Evolutionary conservation across 2,329 filamentous ascomycete genomes (phyloP), one percentile per base, ranked within the genome.

Genomic region (Phialophora macrospora): DNA sequence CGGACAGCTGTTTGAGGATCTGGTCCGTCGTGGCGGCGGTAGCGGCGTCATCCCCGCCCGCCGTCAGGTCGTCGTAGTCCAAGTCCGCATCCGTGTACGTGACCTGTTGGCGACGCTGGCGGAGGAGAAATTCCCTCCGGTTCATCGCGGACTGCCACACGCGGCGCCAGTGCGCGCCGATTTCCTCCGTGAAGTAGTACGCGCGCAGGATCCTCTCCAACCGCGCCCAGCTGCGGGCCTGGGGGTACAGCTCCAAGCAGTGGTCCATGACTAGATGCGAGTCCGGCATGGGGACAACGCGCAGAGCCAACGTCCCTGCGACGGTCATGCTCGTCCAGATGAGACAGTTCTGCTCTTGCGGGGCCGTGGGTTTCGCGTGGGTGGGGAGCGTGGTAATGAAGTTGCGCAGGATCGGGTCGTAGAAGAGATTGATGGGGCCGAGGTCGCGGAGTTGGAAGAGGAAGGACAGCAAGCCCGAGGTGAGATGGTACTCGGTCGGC

Each of bases 371-470:
- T 44, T 60, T 68, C 6, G 64, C 9, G 30, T 71, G 67, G 17
- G n/a, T 38, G 8, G 65, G 66, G 12, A 71, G 46, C 4, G 65
- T 62, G 20, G 55, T 60, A 22, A 72, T 64, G 54, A 71, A 70
- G 6, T 64, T 60, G 44, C 65, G 62, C n/a, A 72, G 66, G 22
- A 69, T 62, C 9, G 69, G 70, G 51, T 72, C 70, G 32, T 70
- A 68, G 64, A 72, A 72, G 28, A 72, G 46, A 22, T 64, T 71
- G 20, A 69, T 60, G 14, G 66, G 61, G 6, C 46, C 24, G 3
- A 71, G 60, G 12, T 63, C 28, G 8, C 69, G 68, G 14, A 68
- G 55, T 56, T 72, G 69, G 38, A 70, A 66, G 11, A 64, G 44
- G 54, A 65, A 72, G 34, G 67, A 55, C 24, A 71, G 56, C 4